A percentile compares a stretch with the other conserved stretches of the same genome.
phyloP scores from a whole-genome alignment of 495 filamentous ascomycete species.

The Penicillium paradoxum region DNA sequence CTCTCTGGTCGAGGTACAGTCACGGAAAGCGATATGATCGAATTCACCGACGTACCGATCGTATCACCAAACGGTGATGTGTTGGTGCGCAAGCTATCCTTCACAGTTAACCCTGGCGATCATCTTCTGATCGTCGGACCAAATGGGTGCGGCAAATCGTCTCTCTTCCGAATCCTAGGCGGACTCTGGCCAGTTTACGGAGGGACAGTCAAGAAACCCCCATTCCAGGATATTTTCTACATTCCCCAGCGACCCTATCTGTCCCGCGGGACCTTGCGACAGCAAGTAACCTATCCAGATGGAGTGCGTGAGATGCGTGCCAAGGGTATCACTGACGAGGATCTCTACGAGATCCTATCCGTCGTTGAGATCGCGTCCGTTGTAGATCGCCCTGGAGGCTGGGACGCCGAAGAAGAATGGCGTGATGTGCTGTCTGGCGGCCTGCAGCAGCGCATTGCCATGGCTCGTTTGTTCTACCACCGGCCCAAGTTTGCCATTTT shows the following conservation, averaged over 20 bases:
- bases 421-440: conserved; percentile 84
- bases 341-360: conserved; percentile 70
- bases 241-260: conserved; percentile 96
- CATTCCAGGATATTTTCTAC: conserved; percentile 90
- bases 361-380: conserved; percentile 78
- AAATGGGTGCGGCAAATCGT: conserved; percentile 95
- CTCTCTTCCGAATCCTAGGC: conserved; percentile 90
- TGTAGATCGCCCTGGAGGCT: conserved; percentile 75
- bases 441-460: conserved; percentile 94
- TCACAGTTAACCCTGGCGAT: conserved; percentile 77
- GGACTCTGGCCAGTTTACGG: conserved; percentile 99
- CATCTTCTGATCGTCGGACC: conserved; percentile 94
- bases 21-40: conserved; percentile 73
- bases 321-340: conserved; percentile 76
- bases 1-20: conserved; percentile 73
- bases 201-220: conserved; percentile 83
- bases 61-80: conserved; percentile 95
- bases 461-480: conserved; percentile 97
- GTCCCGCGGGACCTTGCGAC: conserved; percentile 78
- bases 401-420: conserved; percentile 97
- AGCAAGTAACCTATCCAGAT: conserved; percentile 97
- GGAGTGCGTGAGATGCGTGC: conserved; percentile 78
- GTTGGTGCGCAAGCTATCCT: conserved; percentile 75
- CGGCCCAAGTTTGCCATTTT: conserved; percentile 83
- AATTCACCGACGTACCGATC: conserved; percentile 90